These are phyloP conservation scores for Phytophthora europaea DNA, from an alignment of 352 stramenopile species.

Conservation along the genomic window DNA sequence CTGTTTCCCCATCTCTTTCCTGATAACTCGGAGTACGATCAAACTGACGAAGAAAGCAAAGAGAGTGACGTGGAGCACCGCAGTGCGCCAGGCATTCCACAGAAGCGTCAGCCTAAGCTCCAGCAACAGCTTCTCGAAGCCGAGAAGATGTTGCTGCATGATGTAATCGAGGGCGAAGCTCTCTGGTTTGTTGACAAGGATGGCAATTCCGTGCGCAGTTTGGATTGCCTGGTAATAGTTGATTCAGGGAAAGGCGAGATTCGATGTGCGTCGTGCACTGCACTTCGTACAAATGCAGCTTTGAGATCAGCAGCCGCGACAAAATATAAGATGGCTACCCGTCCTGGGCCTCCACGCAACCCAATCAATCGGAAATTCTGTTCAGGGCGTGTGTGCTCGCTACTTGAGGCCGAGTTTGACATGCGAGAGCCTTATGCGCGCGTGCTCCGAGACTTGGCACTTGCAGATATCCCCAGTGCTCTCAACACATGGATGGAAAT, in stretches of 20 bases:
- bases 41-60: constrained; percentile 17
- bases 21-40: constrained; percentile 25
- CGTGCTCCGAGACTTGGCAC: constrained; percentile 64
- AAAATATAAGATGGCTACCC: constrained; percentile 50
- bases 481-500: constrained; percentile 76
- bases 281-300: constrained; percentile 61
- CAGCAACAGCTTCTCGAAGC: constrained; percentile 52
- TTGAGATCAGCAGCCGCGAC: constrained; percentile 53
- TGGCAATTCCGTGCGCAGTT: constrained; percentile 69
- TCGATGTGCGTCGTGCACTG: constrained; percentile 56
- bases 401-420: constrained; percentile 66
- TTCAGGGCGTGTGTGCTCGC: constrained; percentile 56
- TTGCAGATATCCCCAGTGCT: constrained; percentile 52
- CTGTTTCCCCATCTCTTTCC: constrained; percentile 75
- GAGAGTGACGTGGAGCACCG: constrained; percentile 10
- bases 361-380: constrained; percentile 72
- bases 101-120: constrained; percentile 38
- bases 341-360: constrained; percentile 44
- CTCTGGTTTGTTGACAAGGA: constrained; percentile 89
- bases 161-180: constrained; percentile 76
- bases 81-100: background rate
- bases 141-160: constrained; percentile 75
- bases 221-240: constrained; percentile 71
- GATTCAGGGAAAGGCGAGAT: constrained; percentile 48
- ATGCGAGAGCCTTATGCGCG: constrained; percentile 64